Base-by-base conservation (phyloP, 768 basidiomycete genomes). In the Lentinula aciculospora region DNA sequence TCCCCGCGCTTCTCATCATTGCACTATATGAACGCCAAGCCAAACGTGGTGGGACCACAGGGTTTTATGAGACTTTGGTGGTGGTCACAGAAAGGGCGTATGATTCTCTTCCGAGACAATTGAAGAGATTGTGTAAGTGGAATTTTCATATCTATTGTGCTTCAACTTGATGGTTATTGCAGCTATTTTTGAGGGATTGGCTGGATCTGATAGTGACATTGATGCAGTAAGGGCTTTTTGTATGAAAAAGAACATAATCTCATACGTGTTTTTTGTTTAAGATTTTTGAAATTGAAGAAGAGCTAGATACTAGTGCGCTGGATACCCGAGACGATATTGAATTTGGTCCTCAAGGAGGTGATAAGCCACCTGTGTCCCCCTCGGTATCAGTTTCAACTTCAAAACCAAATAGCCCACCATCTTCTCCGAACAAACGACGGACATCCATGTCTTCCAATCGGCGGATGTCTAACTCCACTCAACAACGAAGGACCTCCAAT, bases 21-120 rank as follows among this genome's bases (percentile, higher is more conserved):
- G 87, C 93, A 2, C 73, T 87, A 54, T 96, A 95, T 66, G 94
- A 96, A 71, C 81, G 94, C 15, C 89, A 94, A 67, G 81, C 87
- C 2, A 91, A 91, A 70, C 76, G 72, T 21, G 80, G 77, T 3
- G 84, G 83, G 1, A 81, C 89, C 0, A 72, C 76, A 2, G 83
- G 80, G 23, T 83, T 95, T 62, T 82, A 83, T 60, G 92, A 96
- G 60, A 91, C 90, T 0, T 61, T 94, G 10, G 68, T 77, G 10
- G 81, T 83, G 45, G 75, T 85, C 3, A 76, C 82, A 3, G 94
- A 96, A 62, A 84, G 76, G 60, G 69, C 86, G 45, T 76, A 86
- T 37, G 93, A 94, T 56, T 81, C 81, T 0, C 70, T 96, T 7
- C 94, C 95, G 23, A 78, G 90, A n/a, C 67, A 78, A 1, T 62